A percentile compares a stretch with the other conserved stretches of the same genome.
Evolutionary conservation across 2,329 filamentous ascomycete species (phyloP).

Genomic region (Trichoderma oligosporum): DNA sequence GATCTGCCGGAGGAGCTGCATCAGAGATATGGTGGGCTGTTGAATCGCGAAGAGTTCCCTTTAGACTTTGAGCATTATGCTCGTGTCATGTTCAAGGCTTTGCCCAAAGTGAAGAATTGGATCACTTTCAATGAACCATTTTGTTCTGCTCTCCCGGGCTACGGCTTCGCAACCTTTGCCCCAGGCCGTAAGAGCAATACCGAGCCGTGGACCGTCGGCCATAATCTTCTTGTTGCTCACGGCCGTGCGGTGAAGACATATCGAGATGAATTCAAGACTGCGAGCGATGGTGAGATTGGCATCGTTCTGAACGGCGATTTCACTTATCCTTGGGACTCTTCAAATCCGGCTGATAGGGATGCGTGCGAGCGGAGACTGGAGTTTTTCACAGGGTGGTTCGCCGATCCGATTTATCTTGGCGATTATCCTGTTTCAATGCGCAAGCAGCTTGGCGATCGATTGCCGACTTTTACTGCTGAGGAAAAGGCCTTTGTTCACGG

Average conservation of each 20-base stretch:
- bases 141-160: slow-evolving; percentile 78
- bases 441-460: slow-evolving; percentile 71
- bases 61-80: slow-evolving; percentile 78
- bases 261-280: slow-evolving; percentile 74
- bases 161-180: slow-evolving; percentile 72
- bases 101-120: slow-evolving; percentile 80
- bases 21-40: slow-evolving; percentile 73
- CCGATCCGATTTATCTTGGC: slow-evolving; percentile 80
- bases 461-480: slow-evolving; percentile 70
- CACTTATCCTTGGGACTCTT: slow-evolving; percentile 76
- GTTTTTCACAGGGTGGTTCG: slow-evolving; percentile 85
- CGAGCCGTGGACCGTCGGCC: slow-evolving; percentile 80
- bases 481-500: slow-evolving; percentile 72
- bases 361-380: slow-evolving; percentile 79
- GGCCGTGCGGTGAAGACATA: slow-evolving; percentile 77
- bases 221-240: slow-evolving; percentile 76
- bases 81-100: slow-evolving; percentile 67
- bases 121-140: slow-evolving; percentile 90
- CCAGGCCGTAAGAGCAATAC: slow-evolving; percentile 73
- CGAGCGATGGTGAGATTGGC: slow-evolving; percentile 70
- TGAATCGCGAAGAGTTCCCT: slow-evolving; percentile 79
- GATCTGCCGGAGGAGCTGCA: slow-evolving; percentile 77
- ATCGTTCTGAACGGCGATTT: slow-evolving; percentile 86
- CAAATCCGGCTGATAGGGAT: slow-evolving; percentile 69
- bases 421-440: slow-evolving; percentile 81